A percentile compares a stretch with the other conserved stretches of the same genome.
Conservation (phyloP, 106 monocot species). For the Phalaenopsis equestris region DNA sequence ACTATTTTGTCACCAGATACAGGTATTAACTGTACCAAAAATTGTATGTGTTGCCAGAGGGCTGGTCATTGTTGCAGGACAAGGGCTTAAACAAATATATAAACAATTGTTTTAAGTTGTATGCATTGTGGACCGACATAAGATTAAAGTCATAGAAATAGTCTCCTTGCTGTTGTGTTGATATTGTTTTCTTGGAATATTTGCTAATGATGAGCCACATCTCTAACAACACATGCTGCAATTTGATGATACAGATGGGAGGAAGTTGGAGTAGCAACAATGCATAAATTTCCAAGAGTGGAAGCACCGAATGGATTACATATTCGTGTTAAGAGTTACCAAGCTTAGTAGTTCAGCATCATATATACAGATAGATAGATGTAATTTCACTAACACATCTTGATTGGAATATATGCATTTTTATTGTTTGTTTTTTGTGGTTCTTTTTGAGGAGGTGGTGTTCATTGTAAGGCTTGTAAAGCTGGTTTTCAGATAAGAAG, state of each 20-base stretch:
- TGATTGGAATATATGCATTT: not conserved
- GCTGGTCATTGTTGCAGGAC: not conserved
- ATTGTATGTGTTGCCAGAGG: not conserved
- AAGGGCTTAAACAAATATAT: too few relatives aligned
- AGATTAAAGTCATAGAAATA: too few relatives aligned
- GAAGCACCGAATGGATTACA: conserved; percentile 53
- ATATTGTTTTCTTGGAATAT: too few relatives aligned
- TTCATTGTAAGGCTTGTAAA: not conserved
- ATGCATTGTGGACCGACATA: too few relatives aligned
- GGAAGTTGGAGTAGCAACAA: conserved; percentile 41
- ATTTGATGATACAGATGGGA: conserved; percentile 40
- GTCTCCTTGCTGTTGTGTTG: too few relatives aligned
- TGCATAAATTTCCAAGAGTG: conserved; percentile 62
- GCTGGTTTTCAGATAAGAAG: not conserved
- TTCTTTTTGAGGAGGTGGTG: not conserved
- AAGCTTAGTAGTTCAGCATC: conserved; percentile 3
- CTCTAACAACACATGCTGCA: not conserved
- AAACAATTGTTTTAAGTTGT: too few relatives aligned
- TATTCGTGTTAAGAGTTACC: conserved; percentile 20
- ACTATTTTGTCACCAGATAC: conserved; percentile 69
- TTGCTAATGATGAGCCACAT: not conserved
- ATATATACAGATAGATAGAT: not conserved
- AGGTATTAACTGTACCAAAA: conserved; percentile 25
- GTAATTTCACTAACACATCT: not conserved
- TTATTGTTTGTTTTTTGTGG: not conserved